Evolutionary conservation across 371 early-diverging fungal species (phyloP).

Genomic region (Lichtheimia ramosa): DNA sequence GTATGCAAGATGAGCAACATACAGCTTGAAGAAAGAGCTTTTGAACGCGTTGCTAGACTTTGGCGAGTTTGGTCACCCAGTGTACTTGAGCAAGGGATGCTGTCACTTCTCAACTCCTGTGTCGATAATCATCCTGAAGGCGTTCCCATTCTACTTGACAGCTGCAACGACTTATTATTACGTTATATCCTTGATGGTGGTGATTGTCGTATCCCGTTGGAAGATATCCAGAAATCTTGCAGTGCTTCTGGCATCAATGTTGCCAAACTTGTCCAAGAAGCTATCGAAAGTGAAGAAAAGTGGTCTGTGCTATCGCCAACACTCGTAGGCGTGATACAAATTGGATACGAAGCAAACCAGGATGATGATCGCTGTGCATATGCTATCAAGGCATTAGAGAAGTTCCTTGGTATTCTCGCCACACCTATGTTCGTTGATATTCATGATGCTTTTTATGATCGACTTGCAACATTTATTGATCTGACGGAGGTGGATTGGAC

Average conservation of each 20-base stretch:
- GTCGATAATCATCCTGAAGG: background rate
- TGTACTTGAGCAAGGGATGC: slow-evolving; percentile 12
- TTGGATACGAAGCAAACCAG: slow-evolving; percentile 16
- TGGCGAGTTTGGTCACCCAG: slow-evolving; percentile 17
- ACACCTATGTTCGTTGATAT: slow-evolving; percentile 4
- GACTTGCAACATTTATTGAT: slow-evolving; percentile 7
- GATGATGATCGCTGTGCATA: slow-evolving; percentile 6
- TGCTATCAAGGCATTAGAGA: background rate
- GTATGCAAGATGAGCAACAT: slow-evolving; percentile 12
- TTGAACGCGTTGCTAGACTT: slow-evolving; percentile 24
- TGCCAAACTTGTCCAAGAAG: slow-evolving; percentile 13
- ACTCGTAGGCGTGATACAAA: slow-evolving; percentile 21
- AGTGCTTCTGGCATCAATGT: slow-evolving; percentile 22
- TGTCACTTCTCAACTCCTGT: slow-evolving; percentile 24
- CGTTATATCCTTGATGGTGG: slow-evolving; percentile 34
- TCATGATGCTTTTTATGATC: slow-evolving; percentile 24
- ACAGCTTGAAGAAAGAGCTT: slow-evolving; percentile 20
- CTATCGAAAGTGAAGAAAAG: background rate
- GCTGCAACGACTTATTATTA: background rate
- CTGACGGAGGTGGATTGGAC: slow-evolving; percentile 13
- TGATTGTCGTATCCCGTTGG: slow-evolving; percentile 14
- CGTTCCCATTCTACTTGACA: background rate
- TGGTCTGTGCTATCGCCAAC: slow-evolving; percentile 13
- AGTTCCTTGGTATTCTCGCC: background rate
- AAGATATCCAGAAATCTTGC: slow-evolving; percentile 18